Evolutionary conservation across 768 basidiomycete species (phyloP), one percentile per base, ranked within the genome.

Genomic region (Trametes cingulata): DNA sequence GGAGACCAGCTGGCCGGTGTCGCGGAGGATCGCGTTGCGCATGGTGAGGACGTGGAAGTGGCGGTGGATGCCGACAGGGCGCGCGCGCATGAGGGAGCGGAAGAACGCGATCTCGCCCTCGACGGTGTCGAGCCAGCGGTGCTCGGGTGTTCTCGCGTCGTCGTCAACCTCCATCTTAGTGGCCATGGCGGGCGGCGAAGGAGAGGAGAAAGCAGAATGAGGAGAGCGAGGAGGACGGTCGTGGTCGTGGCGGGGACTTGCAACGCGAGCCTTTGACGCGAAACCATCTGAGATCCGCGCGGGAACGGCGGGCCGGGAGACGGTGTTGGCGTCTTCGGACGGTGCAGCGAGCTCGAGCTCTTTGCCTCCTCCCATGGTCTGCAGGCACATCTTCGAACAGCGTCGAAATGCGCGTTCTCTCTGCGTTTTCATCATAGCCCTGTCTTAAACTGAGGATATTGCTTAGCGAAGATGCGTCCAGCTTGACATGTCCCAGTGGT

Each of bases 31-130:
- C 46, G 82, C 77, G 66, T 82, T 86, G 58, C 86, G 85, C 49
- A 95, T 87, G 59, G 84, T 81, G 56, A 95, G 77, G 70, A 90
- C 77, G 69, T 93, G 89, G 74, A 93, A 93, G 75, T 91, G 84
- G 27, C 85, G 85, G 73, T 94, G 88, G 33, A 88, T 85, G 43
- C 93, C 93, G 54, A 94, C 84, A 0, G 93, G 93, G 55, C 93
- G 81, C 17, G 90, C 83, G 45, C 85, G 85, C 82, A 90, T 90
- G 52, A 93, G 77, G 7, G 90, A 88, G 50, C 88, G 84, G 71
- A 94, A 93, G 74, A 95, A 89, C 9, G 89, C 81, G 47, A 93
- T 90, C 72, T 95, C 93, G 40, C 93, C 93, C 65, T 87, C 85
- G 53, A 91, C 82, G 7, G 83, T 85, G 69, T 87, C 81, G 40